phyloP scores from a whole-genome alignment of 768 basidiomycete genomes.

The Lentinula guzmanii region DNA sequence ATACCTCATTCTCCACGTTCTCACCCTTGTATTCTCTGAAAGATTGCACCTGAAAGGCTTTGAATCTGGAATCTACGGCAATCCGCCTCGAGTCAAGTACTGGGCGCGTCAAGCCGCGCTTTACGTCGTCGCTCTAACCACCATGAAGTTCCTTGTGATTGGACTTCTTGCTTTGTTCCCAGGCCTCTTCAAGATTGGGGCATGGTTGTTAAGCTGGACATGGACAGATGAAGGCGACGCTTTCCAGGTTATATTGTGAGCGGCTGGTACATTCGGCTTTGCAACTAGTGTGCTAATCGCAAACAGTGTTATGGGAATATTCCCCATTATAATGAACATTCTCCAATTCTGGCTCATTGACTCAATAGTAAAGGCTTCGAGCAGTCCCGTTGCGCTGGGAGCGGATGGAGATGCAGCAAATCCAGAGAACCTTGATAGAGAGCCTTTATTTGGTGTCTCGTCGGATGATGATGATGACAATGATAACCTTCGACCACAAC shows the following conservation, averaged over 20 bases:
- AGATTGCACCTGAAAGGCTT: constrained; percentile 68
- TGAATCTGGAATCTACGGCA: constrained; percentile 84
- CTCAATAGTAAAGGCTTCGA: constrained; percentile 79
- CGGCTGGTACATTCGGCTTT: constrained; percentile 10
- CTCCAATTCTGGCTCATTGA: constrained; percentile 95
- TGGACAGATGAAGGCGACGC: constrained; percentile 54
- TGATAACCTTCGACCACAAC: constrained; percentile 13
- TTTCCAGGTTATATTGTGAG: constrained; percentile 78
- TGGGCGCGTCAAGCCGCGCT: constrained; percentile 78
- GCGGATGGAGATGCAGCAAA: constrained; percentile 31
- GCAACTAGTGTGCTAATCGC: neutral
- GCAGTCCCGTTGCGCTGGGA: constrained; percentile 30
- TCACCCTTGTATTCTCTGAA: constrained; percentile 61
- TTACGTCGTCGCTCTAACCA: constrained; percentile 73
- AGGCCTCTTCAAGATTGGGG: constrained; percentile 67
- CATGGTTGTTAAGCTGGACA: constrained; percentile 82
- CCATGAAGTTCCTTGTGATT: constrained; percentile 92
- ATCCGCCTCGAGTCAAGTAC: constrained; percentile 65
- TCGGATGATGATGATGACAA: constrained; percentile 54
- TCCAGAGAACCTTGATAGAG: constrained; percentile 37
- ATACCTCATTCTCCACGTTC: constrained; percentile 61
- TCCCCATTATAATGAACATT: constrained; percentile 85
- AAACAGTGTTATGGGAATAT: constrained; percentile 80
- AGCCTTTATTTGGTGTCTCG: constrained; percentile 55
- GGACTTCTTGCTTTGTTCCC: constrained; percentile 67